Conservation (phyloP, 2,329 filamentous ascomycete genomes). For the Falciphora oryzae region DNA sequence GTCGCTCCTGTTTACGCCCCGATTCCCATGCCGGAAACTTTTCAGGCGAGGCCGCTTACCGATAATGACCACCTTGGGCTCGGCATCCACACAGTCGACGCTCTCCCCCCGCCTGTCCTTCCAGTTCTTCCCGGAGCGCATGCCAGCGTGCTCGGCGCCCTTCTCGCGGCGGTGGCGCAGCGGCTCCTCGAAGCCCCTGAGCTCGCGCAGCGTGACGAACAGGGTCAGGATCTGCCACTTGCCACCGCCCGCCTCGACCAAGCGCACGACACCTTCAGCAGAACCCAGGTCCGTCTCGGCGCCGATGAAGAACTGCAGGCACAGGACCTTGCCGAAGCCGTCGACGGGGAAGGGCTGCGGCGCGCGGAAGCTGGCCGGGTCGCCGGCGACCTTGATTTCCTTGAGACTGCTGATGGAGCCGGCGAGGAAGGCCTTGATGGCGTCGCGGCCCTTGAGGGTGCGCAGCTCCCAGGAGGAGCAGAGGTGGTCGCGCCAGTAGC, state of each 20-base stretch:
- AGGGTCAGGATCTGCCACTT: slow-evolving; percentile 59
- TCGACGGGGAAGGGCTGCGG: slow-evolving; percentile 44
- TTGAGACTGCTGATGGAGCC: slow-evolving; percentile 32
- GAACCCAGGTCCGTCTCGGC: slow-evolving; percentile 47
- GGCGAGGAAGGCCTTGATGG: slow-evolving; percentile 34
- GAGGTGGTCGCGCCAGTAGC: slow-evolving; percentile 55
- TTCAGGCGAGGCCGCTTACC: neutral
- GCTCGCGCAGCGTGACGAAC: slow-evolving; percentile 51
- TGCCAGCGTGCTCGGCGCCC: slow-evolving; percentile 51
- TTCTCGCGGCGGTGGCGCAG: slow-evolving; percentile 40
- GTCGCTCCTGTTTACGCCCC: too few species aligned
- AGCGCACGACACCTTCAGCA: slow-evolving; percentile 50
- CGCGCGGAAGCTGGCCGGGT: slow-evolving; percentile 33
- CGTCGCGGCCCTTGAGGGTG: slow-evolving; percentile 38
- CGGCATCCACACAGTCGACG: slow-evolving; percentile 38
- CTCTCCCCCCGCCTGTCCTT: slow-evolving; percentile 45
- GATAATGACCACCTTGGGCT: slow-evolving; percentile 53
- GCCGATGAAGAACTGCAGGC: slow-evolving; percentile 51
- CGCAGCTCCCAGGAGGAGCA: slow-evolving; percentile 51
- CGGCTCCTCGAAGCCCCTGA: slow-evolving; percentile 47
- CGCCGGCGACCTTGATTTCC: slow-evolving; percentile 38
- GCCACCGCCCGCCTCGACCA: slow-evolving; percentile 36
- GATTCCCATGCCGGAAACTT: too few species aligned
- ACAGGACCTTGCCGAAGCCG: slow-evolving; percentile 38
- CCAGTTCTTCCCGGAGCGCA: slow-evolving; percentile 53